Evolutionary conservation across 192 early-diverging fungal genomes (phyloP).

Genomic region (Phlyctochytrium bullatum): DNA sequence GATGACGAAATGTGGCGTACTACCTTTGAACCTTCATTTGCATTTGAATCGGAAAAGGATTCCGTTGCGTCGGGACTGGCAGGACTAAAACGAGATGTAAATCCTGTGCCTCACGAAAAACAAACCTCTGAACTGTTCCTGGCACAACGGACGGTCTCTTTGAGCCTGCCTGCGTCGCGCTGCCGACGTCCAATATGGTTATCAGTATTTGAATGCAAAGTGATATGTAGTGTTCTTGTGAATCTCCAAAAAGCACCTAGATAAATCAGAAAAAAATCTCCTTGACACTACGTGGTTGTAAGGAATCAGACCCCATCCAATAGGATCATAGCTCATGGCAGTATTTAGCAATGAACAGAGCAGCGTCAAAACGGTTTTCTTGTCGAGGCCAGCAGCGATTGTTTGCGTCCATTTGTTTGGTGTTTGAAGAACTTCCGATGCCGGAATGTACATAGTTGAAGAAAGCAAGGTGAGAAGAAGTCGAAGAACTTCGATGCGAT

Average conservation of each 20-base stretch:
- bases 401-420: constrained; percentile 59
- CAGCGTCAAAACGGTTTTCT: constrained; percentile 70
- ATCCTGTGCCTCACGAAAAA: too few species aligned
- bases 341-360: constrained; percentile 89
- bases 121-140: neutral
- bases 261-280: constrained; percentile 1
- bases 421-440: constrained; percentile 42
- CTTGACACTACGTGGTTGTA: constrained; percentile 67
- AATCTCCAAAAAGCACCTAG: constrained; percentile 63
- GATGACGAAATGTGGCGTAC: constrained; percentile 1
- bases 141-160: neutral
- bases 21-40: constrained; percentile 6
- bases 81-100: too few species aligned
- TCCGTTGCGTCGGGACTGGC: neutral
- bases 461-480: constrained; percentile 78
- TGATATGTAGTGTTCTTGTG: constrained; percentile 70
- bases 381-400: constrained; percentile 56
- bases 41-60: neutral
- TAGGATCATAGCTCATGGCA: constrained; percentile 73
- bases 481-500: constrained; percentile 76
- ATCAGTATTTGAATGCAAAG: constrained; percentile 66
- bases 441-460: constrained; percentile 73
- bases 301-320: constrained; percentile 79
- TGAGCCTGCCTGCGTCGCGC: neutral
- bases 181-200: constrained; percentile 63